These are phyloP conservation scores for Coccomyxa sp. DNA, from an alignment of 139 green algal genomes.

Conservation along the genomic window DNA sequence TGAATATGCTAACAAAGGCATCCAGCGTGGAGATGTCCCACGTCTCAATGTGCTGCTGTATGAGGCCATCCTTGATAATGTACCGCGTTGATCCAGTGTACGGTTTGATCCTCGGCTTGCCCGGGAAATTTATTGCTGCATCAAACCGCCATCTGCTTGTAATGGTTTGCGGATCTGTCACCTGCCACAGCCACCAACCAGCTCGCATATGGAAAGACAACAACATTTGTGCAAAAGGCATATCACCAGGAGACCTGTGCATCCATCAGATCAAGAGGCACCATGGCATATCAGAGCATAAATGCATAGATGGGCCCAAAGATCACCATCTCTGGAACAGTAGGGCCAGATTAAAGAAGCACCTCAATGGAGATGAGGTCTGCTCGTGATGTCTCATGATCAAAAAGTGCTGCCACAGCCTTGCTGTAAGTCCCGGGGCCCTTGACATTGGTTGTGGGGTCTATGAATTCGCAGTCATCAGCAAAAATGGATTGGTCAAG, in stretches of 20 bases:
- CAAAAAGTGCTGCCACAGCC: conserved; percentile 49
- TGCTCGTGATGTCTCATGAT: conserved; percentile 29
- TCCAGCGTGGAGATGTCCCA: conserved; percentile 46
- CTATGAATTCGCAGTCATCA: conserved; percentile 38
- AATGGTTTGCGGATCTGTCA: conserved; percentile 17
- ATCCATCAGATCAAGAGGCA: too few relatives aligned
- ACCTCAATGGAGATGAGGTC: conserved; percentile 39
- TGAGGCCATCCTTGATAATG: conserved; percentile 25
- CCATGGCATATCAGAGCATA: too few relatives aligned
- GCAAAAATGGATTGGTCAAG: conserved; percentile 22
- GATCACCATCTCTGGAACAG: too few relatives aligned
- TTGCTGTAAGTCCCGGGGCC: conserved; percentile 37
- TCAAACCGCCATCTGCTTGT: conserved; percentile 40
- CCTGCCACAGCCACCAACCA: background rate
- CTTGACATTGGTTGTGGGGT: conserved; percentile 43
- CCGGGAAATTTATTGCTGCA: conserved; percentile 27
- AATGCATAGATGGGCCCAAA: too few relatives aligned
- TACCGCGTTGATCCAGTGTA: conserved; percentile 43
- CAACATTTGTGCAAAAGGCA: too few relatives aligned
- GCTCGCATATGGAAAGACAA: too few relatives aligned
- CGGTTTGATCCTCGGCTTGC: conserved; percentile 36
- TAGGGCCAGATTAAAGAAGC: too few relatives aligned
- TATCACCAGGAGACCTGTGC: too few relatives aligned
- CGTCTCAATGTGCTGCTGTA: conserved; percentile 35
- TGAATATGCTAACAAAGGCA: conserved; percentile 17